Base-by-base conservation (phyloP, 2,329 filamentous ascomycete genomes). In the Oidium heveae region DNA sequence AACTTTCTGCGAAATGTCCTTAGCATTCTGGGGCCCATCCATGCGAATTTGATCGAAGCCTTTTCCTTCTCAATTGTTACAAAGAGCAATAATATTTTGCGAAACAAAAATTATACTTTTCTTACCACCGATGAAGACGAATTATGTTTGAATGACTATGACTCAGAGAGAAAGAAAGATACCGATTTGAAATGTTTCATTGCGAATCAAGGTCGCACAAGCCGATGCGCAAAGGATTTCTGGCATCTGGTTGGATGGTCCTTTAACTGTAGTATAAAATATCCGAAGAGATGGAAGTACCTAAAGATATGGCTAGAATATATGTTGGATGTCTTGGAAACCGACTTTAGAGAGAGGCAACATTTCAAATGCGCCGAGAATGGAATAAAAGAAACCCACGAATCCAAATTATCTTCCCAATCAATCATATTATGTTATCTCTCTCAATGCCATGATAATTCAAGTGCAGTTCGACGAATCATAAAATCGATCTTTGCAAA, bases 181-280 rank as follows among this genome's bases (percentile, higher is more conserved):
- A 22, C 16, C 12, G 68, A 69, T 10, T 68, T 87, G 37, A 70
- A 72, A 44, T 72, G 76, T 7, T 71, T 73, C 10, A 71, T 86
- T 56, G 80, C 81, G 1, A 75, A 76, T 53, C 70, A 74, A 15
- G 73, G 78, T 46, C 81, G 82, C 33, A 58, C 95, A 1, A 94
- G 84, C 77, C 70, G 69, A 16, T 75, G 77, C n/a, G 84, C 82
- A 0, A 79, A 84, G 57, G 86, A 94, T 63, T 93, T 96, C 62
- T 98, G 91, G 86, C 76, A 80, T 44, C 76, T 85, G 0, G 74
- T 91, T 0, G 91, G 89, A 3, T 96, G 91, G 91, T 83, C 85
- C 0, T 87, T 96, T 66, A 91, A 89, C 64, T 96, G 89, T 68
- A 88, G 86, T 53, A 74, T 83, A 1, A 66, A 75, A 34, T 73